phyloP scores from a whole-genome alignment of 2,329 filamentous ascomycete genomes.

The Aulographum hederae region DNA sequence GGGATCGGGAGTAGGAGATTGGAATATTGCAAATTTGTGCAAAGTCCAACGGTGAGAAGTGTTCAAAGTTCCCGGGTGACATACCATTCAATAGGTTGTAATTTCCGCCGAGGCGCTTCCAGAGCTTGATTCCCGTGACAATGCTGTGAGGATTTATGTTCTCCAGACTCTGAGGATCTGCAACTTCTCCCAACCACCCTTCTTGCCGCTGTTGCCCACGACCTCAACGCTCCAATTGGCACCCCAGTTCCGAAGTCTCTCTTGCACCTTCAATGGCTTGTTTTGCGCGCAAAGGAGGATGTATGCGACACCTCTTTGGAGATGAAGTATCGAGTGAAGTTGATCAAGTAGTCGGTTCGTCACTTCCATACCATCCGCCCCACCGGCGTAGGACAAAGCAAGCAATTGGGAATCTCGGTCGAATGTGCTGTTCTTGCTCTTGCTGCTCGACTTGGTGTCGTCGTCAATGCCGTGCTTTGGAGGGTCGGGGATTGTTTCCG shows the following conservation, averaged over 20 bases:
- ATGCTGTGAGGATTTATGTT: no score
- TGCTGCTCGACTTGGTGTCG: constrained; percentile 5
- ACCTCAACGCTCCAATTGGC: constrained; percentile 54
- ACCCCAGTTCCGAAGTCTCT: constrained; percentile 48
- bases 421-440: constrained; percentile 26
- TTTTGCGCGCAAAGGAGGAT: constrained; percentile 84
- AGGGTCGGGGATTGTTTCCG: constrained; percentile 47
- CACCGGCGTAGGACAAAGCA: constrained; percentile 75
- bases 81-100: no score
- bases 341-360: constrained; percentile 60
- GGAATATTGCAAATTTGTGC: no score
- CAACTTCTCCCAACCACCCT: constrained; percentile 87
- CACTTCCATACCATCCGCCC: constrained; percentile 80
- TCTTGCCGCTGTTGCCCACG: constrained; percentile 67
- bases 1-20: no score
- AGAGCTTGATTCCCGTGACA: no score
- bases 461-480: constrained; percentile 19
- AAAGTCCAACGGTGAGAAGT: no score
- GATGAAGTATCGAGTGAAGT: constrained; percentile 45
- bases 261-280: constrained; percentile 35
- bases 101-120: no score
- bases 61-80: no score
- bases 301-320: constrained; percentile 61
- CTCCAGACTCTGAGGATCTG: constrained; percentile 78
- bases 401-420: constrained; percentile 72